Evolutionary conservation across 345 rosid genomes (phyloP).

Genomic region (Microcos paniculata): DNA sequence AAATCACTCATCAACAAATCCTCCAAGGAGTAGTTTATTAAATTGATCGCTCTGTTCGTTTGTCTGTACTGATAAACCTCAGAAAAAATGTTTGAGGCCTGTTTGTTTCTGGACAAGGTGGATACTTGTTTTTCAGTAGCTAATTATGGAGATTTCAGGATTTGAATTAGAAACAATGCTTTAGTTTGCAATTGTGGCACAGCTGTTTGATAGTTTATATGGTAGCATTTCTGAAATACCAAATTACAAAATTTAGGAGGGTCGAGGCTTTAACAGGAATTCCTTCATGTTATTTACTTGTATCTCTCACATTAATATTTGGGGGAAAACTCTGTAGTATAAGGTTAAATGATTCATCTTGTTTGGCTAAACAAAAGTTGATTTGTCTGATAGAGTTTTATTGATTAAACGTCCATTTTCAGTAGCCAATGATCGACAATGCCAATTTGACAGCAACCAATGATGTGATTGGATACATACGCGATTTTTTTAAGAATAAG

Average conservation of each 20-base stretch:
- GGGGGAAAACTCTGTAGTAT: too few relatives aligned
- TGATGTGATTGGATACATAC: too few relatives aligned
- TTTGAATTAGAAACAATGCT: neutral
- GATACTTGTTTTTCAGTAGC: neutral
- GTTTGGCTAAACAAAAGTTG: too few relatives aligned
- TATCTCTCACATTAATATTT: too few relatives aligned
- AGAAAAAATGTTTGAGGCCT: neutral
- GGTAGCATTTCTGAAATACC: neutral
- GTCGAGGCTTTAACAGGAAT: too few relatives aligned
- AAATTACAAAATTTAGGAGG: too few relatives aligned
- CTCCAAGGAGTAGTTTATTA: constrained; percentile 45
- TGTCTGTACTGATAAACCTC: neutral
- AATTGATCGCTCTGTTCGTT: neutral
- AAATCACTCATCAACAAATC: constrained; percentile 76
- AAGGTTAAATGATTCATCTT: too few relatives aligned
- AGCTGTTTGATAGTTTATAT: neutral
- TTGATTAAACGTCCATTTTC: too few relatives aligned
- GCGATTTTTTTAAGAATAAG: too few relatives aligned
- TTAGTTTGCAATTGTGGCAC: neutral
- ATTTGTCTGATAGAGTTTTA: too few relatives aligned
- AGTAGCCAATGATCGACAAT: neutral
- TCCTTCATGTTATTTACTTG: too few relatives aligned
- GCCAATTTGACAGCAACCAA: too few relatives aligned
- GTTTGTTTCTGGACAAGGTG: neutral
- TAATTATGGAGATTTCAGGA: neutral